Evolutionary conservation across 306 rosid genomes (phyloP).

Genomic region (Acacia acuminata): DNA sequence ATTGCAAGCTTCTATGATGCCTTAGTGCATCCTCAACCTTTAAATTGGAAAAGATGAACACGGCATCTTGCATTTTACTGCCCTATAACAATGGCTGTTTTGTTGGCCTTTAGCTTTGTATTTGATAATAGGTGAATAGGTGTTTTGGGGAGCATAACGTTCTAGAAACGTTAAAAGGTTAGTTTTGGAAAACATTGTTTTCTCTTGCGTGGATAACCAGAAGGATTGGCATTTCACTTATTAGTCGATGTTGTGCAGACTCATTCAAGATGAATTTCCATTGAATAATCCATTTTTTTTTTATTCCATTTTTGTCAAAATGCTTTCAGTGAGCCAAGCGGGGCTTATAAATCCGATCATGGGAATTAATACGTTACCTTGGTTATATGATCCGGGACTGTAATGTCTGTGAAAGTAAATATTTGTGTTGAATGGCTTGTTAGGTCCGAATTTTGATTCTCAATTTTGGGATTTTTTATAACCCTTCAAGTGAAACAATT

Average conservation of each 20-base stretch:
- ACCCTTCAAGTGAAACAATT: neutral
- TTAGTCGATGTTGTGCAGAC: neutral
- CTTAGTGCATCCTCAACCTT: neutral
- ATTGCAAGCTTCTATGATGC: neutral
- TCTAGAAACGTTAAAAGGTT: neutral
- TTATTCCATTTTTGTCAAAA: no score
- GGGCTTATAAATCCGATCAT: neutral
- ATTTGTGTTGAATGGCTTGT: no score
- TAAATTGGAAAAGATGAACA: neutral
- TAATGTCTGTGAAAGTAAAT: no score
- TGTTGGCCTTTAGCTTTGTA: neutral
- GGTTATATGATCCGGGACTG: neutral
- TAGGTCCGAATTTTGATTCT: neutral
- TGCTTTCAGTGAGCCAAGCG: no score
- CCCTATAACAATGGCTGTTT: neutral
- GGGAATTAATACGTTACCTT: neutral
- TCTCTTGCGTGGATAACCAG: no score
- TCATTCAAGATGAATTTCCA: neutral
- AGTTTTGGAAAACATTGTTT: no score
- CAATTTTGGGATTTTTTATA: neutral
- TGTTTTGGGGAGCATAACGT: neutral
- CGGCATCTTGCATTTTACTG: neutral
- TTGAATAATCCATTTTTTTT: neutral
- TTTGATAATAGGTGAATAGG: neutral
- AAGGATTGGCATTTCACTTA: neutral